Conservation (phyloP, 179 eudicot genomes). For the Sideroxylon spinosum region DNA sequence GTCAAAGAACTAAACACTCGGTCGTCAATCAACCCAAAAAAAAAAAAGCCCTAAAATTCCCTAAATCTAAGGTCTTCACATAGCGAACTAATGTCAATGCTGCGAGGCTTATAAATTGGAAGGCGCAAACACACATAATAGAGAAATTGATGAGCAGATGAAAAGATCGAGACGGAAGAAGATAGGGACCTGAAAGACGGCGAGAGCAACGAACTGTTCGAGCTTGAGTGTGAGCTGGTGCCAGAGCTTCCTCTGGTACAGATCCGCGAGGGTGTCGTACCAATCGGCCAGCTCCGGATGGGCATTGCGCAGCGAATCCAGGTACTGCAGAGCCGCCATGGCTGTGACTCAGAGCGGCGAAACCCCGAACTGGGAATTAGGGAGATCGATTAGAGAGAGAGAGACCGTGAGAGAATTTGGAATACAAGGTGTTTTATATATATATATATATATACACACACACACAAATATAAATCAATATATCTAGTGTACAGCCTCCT, state of each 20-base stretch:
- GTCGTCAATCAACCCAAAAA: background rate
- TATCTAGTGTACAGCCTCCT: background rate
- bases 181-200: conserved; percentile 56
- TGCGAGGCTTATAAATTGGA: background rate
- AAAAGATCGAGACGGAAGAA: background rate
- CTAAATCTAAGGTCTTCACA: background rate
- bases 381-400: background rate
- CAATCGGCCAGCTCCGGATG: conserved; percentile 78
- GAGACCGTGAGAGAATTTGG: no score
- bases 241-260: conserved; percentile 85
- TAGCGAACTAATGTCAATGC: background rate
- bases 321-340: conserved; percentile 68
- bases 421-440: no score
- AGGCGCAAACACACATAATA: background rate
- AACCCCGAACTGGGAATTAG: background rate
- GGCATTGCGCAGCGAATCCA: conserved; percentile 46
- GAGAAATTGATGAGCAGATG: no score
- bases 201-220: conserved; percentile 73
- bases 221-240: conserved; percentile 82
- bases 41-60: background rate
- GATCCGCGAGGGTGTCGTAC: conserved; percentile 68
- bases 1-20: background rate
- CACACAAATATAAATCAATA: background rate
- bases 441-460: background rate
- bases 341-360: background rate